A percentile compares a stretch with the other conserved stretches of the same genome.
Evolutionary conservation across 495 filamentous ascomycete genomes (phyloP).

Genomic region (Choiromyces venosus): DNA sequence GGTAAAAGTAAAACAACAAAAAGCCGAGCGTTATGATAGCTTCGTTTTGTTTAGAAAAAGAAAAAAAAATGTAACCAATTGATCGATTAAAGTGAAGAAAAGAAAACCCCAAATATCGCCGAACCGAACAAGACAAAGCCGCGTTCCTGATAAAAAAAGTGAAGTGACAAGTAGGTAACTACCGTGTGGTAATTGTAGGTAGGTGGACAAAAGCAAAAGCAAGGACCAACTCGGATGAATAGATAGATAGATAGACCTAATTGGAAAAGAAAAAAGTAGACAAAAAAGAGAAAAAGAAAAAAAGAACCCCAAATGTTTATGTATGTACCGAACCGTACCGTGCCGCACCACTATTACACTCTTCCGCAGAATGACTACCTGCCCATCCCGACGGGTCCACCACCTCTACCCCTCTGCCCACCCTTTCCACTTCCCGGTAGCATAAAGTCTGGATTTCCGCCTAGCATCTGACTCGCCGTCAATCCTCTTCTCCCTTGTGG

Average conservation of each 20-base stretch:
- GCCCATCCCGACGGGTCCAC: conserved; percentile 24
- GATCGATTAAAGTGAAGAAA: neutral
- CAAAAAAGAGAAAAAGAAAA: no score
- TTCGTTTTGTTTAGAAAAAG: no score
- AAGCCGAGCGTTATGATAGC: neutral
- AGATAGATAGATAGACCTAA: neutral
- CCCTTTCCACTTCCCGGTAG: conserved; percentile 46
- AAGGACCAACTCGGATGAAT: neutral
- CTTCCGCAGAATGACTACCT: conserved; percentile 16
- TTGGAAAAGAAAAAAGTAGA: neutral
- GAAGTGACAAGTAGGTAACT: no score
- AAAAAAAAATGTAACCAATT: no score
- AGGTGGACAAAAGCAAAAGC: no score
- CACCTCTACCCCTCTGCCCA: conserved; percentile 19
- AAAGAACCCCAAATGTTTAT: no score
- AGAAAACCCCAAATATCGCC: neutral
- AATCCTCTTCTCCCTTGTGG: conserved; percentile 48
- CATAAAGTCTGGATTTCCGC: conserved; percentile 70
- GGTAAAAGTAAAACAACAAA: neutral
- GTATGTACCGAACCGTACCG: neutral
- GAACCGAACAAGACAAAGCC: no score
- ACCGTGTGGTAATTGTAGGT: no score
- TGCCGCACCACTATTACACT: neutral
- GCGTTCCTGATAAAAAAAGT: neutral
- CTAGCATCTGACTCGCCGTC: conserved; percentile 56